Evolutionary conservation across 1,284 basidiomycete genomes (phyloP).

Genomic region (Cutaneotrichosporon arboriforme): DNA sequence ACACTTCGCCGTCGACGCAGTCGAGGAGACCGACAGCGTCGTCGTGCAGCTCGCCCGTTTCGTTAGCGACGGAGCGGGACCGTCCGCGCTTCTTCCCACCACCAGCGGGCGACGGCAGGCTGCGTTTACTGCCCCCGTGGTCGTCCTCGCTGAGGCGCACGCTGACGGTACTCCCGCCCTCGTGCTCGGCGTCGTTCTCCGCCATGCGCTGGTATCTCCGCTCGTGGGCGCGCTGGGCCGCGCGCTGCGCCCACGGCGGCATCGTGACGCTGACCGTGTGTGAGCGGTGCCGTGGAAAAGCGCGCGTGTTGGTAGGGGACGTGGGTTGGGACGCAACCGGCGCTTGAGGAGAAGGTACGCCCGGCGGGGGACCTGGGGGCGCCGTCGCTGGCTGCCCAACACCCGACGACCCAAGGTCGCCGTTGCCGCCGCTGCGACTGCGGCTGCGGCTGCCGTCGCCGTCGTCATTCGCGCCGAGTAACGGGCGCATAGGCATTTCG

Average conservation of each 20-base stretch:
- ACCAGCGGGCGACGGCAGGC: too few species aligned
- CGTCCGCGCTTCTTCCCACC: not conserved
- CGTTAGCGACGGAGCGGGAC: not conserved
- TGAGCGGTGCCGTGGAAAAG: conserved; percentile 2
- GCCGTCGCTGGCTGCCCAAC: not conserved
- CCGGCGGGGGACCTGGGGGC: not conserved
- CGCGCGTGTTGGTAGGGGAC: not conserved
- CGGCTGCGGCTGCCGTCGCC: too few species aligned
- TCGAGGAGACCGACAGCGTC: conserved; percentile 42
- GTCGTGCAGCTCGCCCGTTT: conserved; percentile 17
- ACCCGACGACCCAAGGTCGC: too few species aligned
- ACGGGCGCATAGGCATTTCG: not conserved
- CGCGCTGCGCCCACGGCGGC: not conserved
- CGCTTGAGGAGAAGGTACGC: not conserved
- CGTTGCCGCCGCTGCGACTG: too few species aligned
- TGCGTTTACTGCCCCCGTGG: too few species aligned
- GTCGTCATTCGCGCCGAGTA: too few species aligned
- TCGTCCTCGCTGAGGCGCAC: not conserved
- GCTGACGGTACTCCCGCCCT: not conserved
- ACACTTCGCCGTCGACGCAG: conserved; percentile 37
- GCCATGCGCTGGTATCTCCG: not conserved
- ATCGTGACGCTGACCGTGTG: conserved; percentile 18
- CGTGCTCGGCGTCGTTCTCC: not conserved
- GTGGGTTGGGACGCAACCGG: not conserved
- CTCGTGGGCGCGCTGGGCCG: not conserved